Conservation (phyloP, 331 rosid species). For the Stylosanthes scabra region DNA sequence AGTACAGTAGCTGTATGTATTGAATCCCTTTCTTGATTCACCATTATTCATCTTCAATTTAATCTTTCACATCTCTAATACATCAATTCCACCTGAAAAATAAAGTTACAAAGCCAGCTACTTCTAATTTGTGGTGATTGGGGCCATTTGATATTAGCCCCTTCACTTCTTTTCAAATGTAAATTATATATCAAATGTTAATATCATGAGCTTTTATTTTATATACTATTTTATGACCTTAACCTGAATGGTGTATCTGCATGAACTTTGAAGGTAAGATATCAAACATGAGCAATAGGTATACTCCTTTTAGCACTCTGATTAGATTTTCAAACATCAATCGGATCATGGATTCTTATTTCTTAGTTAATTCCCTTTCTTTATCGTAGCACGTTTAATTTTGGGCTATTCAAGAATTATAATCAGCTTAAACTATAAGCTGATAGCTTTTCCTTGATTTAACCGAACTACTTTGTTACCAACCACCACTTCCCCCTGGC, state of each 20-base stretch:
- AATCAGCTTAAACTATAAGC: slow-evolving; percentile 32
- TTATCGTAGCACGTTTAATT: neutral
- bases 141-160: slow-evolving; percentile 12
- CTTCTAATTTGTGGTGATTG: slow-evolving; percentile 24
- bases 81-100: too few relatives aligned
- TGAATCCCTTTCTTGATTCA: too few relatives aligned
- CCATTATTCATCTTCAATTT: too few relatives aligned
- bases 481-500: neutral
- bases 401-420: neutral
- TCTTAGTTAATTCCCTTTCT: neutral
- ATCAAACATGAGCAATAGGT: slow-evolving; percentile 26
- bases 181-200: neutral
- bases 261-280: slow-evolving; percentile 49
- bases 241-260: slow-evolving; percentile 26
- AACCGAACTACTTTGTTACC: slow-evolving; percentile 34
- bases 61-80: too few relatives aligned
- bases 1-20: too few relatives aligned
- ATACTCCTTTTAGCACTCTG: slow-evolving; percentile 9
- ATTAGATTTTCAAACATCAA: slow-evolving; percentile 19
- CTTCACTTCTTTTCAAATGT: too few relatives aligned
- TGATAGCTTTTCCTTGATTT: slow-evolving; percentile 19
- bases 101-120: too few relatives aligned
- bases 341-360: neutral
- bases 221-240: neutral
- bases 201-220: neutral